These are phyloP conservation scores for Pythium aristosporum DNA, from an alignment of 352 stramenopile species.

Conservation along the genomic window DNA sequence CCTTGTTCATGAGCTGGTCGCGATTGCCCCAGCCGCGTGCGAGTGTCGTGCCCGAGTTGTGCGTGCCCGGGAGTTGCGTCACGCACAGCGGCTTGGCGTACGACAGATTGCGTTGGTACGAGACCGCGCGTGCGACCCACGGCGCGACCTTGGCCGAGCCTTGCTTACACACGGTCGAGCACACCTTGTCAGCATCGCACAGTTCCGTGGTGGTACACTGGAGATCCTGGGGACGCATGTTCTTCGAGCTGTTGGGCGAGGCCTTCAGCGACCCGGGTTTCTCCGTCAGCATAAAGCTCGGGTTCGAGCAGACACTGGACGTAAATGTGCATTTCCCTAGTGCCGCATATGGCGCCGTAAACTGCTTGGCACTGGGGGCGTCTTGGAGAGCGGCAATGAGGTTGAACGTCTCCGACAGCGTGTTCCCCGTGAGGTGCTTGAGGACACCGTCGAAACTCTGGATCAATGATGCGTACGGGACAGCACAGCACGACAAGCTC, in stretches of 20 bases:
- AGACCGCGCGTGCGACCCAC: constrained; percentile 57
- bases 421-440: constrained; percentile 46
- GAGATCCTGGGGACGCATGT: constrained; percentile 33
- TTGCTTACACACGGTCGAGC: constrained; percentile 56
- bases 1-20: constrained; percentile 69
- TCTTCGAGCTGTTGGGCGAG: constrained; percentile 34
- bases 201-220: constrained; percentile 51
- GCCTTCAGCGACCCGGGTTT: constrained; percentile 16
- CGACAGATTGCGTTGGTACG: constrained; percentile 68
- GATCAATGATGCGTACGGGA: constrained; percentile 38
- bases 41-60: constrained; percentile 79
- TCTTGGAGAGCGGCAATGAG: constrained; percentile 43
- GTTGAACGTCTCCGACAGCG: constrained; percentile 50
- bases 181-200: constrained; percentile 65
- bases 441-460: constrained; percentile 47
- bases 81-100: constrained; percentile 74
- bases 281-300: constrained; percentile 32
- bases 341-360: constrained; percentile 39
- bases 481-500: constrained; percentile 45
- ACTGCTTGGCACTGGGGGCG: constrained; percentile 26
- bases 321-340: constrained; percentile 44
- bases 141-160: constrained; percentile 52
- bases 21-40: constrained; percentile 70
- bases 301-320: constrained; percentile 35
- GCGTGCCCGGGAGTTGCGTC: constrained; percentile 59